Base-by-base conservation (phyloP, 2,329 filamentous ascomycete genomes). In the Helicocarpus griseus region DNA sequence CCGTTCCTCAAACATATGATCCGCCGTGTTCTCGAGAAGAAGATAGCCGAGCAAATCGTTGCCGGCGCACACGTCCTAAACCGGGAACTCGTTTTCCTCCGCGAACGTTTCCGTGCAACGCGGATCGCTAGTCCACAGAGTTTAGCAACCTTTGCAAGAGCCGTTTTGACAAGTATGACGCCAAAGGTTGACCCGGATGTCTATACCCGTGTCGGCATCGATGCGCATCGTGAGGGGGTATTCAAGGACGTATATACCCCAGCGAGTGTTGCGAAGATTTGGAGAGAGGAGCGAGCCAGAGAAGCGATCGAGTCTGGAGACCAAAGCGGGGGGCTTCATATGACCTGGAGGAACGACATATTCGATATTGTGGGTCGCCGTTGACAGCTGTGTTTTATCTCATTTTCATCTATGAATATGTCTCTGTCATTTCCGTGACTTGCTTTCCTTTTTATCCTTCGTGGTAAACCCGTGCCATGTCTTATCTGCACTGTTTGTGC, bases 241-340 rank as follows among this genome's bases (percentile, higher is more conserved):
- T 97, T 97, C 73, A 82, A 82, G 59, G 87, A 86, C 3, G 79
- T 89, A 1, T 96, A 95, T 70, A 85, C 91, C 0, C 91, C 91
- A 0, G 90, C 89, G 0, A 95, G 89, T 66, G 73, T 96, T 24
- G 86, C 93, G 48, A 89, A 87, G 70, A 69, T 95, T n/a, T 95
- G 89, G 87, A 80, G 91, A 58, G 84, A 88, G 57, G 85, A 94
- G 31, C 73, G 76, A 56, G 87, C 87, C 0, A 76, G 75, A 9
- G 85, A 93, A 65, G 77, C 81, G 33, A 79, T 94, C 26, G 81
- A 89, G 57, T 83, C 89, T 56, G 61, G 61, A 2, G 82, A 82
- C 62, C 78, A 82, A 51, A 72, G 73, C 47, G 82, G 77, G 21
- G 86, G 61, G 17, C 58, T 85, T 0, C 52, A 53, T 19, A 46